Evolutionary conservation across 2,329 filamentous ascomycete genomes (phyloP).

Genomic region (Coleophoma crateriformis): DNA sequence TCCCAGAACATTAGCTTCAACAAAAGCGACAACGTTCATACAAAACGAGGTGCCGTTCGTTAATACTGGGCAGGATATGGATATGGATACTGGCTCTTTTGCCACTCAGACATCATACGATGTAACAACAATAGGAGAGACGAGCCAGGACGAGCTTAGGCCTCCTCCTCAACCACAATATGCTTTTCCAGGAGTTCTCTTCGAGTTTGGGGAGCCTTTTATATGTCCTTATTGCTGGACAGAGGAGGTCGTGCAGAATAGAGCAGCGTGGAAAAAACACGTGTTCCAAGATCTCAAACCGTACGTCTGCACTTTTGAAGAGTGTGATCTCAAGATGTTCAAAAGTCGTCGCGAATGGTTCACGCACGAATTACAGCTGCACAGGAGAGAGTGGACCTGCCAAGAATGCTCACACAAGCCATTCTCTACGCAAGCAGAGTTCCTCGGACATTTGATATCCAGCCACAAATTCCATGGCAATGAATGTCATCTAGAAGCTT

Average conservation of each 20-base stretch:
- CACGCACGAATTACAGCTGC: conserved; percentile 25
- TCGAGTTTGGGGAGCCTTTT: conserved; percentile 18
- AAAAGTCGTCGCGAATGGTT: conserved; percentile 25
- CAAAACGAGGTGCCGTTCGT: background rate
- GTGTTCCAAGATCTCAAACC: conserved; percentile 28
- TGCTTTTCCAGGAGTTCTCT: conserved; percentile 14
- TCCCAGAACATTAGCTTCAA: conserved; percentile 9
- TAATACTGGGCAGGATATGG: conserved; percentile 4
- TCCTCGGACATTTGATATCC: conserved; percentile 9
- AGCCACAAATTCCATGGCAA: conserved; percentile 4
- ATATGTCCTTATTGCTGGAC: conserved; percentile 6
- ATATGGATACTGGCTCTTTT: conserved; percentile 5
- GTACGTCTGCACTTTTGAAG: conserved; percentile 29
- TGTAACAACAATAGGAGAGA: conserved; percentile 9
- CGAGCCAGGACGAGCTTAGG: conserved; percentile 3
- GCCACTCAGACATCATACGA: conserved; percentile 20
- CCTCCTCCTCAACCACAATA: conserved; percentile 14
- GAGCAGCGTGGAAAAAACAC: conserved; percentile 19
- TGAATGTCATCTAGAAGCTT: conserved; percentile 12
- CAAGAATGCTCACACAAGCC: conserved; percentile 10
- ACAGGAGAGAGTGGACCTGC: conserved; percentile 23
- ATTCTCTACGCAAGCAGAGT: conserved; percentile 6
- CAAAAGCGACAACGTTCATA: conserved; percentile 19
- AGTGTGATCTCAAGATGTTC: conserved; percentile 25
- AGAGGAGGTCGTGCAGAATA: conserved; percentile 7